These are phyloP conservation scores for Ceratocystis destructans DNA, from an alignment of 2,329 filamentous ascomycete genomes.

Conservation along the genomic window DNA sequence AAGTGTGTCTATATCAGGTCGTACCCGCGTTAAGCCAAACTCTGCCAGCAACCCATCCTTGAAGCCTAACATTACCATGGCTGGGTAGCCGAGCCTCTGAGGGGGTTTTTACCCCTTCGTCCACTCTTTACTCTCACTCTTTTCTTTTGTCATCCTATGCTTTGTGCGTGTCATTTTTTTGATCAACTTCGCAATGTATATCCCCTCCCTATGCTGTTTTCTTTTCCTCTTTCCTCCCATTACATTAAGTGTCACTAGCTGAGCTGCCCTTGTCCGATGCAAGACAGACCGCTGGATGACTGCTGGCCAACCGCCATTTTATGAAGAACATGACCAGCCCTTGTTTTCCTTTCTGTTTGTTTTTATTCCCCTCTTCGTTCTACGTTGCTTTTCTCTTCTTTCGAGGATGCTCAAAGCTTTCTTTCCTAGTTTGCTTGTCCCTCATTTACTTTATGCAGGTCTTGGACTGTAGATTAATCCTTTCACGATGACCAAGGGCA, in stretches of 20 bases:
- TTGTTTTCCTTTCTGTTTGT: conserved; percentile 19
- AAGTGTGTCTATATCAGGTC: conserved; percentile 46
- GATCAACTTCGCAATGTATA: not conserved
- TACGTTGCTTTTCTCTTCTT: not conserved
- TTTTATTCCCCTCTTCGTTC: conserved; percentile 8
- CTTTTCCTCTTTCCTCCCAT: not conserved
- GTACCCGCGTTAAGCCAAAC: conserved; percentile 48
- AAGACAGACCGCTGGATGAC: not conserved
- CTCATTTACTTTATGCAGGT: not conserved
- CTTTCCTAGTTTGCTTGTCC: not conserved
- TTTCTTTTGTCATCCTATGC: not conserved
- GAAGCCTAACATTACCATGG: conserved; percentile 26
- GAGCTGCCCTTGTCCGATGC: not conserved
- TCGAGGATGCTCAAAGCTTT: not conserved
- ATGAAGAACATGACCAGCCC: conserved; percentile 6
- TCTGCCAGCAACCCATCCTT: conserved; percentile 39
- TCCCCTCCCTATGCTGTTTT: not conserved
- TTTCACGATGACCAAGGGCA: too few relatives aligned
- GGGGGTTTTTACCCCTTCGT: not conserved
- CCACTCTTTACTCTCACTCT: not conserved
- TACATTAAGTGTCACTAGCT: not conserved
- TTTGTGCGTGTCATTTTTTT: not conserved
- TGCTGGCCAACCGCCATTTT: not conserved
- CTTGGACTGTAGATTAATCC: too few relatives aligned
- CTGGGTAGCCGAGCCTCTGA: not conserved